Percentiles rank a stretch among this genome's conserved stretches.
Conservation (phyloP, 441 rosid genomes). For the Populus hybrid region DNA sequence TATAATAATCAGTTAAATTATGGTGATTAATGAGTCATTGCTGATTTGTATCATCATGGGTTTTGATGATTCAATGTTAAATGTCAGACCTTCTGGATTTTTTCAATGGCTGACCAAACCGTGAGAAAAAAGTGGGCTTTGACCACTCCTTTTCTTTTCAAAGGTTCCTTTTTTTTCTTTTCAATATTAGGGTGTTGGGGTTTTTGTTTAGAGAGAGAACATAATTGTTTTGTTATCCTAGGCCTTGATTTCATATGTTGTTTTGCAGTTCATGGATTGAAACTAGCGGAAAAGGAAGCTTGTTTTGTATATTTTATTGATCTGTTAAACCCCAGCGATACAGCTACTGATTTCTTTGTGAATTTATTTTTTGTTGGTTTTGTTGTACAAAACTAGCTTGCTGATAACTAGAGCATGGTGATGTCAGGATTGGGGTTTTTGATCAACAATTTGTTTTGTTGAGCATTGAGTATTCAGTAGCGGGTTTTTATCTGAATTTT, state of each 20-base stretch:
- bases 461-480: neutral
- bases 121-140: slow-evolving; percentile 27
- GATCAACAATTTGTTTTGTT: neutral
- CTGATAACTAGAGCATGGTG: neutral
- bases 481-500: neutral
- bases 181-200: slow-evolving; percentile 14
- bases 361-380: neutral
- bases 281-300: slow-evolving; percentile 11
- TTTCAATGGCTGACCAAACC: slow-evolving; percentile 26
- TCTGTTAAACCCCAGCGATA: slow-evolving; percentile 21
- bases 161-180: slow-evolving; percentile 14
- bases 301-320: slow-evolving; percentile 19
- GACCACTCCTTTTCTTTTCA: slow-evolving; percentile 26
- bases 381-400: neutral
- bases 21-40: slow-evolving; percentile 13
- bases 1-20: slow-evolving; percentile 13
- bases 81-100: slow-evolving; percentile 34
- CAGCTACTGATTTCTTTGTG: neutral
- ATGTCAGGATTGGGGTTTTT: neutral
- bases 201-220: slow-evolving; percentile 6
- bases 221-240: slow-evolving; percentile 8
- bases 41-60: slow-evolving; percentile 7
- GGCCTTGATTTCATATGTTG: slow-evolving; percentile 8
- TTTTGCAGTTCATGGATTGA: slow-evolving; percentile 13
- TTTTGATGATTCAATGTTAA: slow-evolving; percentile 28